These are phyloP conservation scores for Cucumis melo DNA, from an alignment of 306 rosid genomes.

Conservation along the genomic window DNA sequence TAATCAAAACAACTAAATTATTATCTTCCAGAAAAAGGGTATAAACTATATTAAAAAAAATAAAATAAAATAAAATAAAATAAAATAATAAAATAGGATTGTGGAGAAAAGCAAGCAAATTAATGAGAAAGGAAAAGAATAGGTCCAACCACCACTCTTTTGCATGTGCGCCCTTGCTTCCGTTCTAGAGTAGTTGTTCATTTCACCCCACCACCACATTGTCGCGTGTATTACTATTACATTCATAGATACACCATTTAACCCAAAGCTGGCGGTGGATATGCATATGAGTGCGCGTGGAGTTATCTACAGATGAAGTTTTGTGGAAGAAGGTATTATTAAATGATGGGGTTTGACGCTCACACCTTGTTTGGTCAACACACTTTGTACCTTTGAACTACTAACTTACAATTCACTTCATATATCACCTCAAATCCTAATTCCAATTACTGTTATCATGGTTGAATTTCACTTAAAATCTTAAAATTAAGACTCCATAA, in stretches of 20 bases:
- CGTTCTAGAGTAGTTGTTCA: not conserved
- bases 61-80: too few species aligned
- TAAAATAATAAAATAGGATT: too few species aligned
- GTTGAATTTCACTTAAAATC: too few species aligned
- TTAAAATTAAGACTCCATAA: too few species aligned
- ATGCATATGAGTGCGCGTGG: not conserved
- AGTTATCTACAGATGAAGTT: not conserved
- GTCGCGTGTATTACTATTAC: not conserved
- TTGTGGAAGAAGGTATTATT: not conserved
- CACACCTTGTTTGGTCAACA: not conserved
- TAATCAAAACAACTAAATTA: too few species aligned
- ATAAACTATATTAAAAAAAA: too few species aligned
- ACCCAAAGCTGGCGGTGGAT: not conserved
- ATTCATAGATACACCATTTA: too few species aligned
- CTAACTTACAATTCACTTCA: not conserved
- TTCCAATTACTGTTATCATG: not conserved
- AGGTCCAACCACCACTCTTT: not conserved
- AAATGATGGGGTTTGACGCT: not conserved
- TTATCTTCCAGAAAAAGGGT: too few species aligned
- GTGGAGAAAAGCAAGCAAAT: not conserved
- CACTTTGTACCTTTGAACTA: not conserved
- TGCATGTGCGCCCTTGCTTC: slow-evolving; percentile 9
- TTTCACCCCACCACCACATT: not conserved
- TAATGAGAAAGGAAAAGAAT: too few species aligned
- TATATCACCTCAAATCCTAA: not conserved